Percentiles rank a stretch among this genome's conserved stretches.
These are phyloP conservation scores for Paecilomyces niveus DNA, from an alignment of 2,329 filamentous ascomycete genomes.

Conservation along the genomic window DNA sequence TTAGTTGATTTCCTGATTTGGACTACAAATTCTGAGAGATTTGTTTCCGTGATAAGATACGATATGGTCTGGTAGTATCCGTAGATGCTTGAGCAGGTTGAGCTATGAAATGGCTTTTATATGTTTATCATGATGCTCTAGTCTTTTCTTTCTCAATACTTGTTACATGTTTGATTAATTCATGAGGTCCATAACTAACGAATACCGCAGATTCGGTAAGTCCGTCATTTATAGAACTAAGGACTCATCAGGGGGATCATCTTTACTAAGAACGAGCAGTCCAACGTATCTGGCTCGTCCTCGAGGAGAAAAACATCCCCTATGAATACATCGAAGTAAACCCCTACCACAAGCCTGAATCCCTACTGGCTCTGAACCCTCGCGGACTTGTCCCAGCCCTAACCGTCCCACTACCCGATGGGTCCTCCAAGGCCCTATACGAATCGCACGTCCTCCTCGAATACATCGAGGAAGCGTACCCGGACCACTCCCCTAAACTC, in stretches of 20 bases:
- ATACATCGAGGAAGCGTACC: slow-evolving; percentile 67
- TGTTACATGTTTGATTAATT: no score
- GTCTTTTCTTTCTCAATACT: no score
- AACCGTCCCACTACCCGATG: slow-evolving; percentile 17
- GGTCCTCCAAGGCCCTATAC: slow-evolving; percentile 54
- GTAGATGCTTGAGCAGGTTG: no score
- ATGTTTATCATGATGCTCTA: no score
- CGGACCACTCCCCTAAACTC: slow-evolving; percentile 44
- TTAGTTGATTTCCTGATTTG: background rate
- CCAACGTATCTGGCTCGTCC: slow-evolving; percentile 65
- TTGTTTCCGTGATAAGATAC: background rate
- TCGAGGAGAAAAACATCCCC: slow-evolving; percentile 65
- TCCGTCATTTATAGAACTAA: background rate
- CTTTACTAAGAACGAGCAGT: slow-evolving; percentile 26
- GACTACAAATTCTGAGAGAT: background rate
- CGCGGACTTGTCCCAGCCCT: slow-evolving; percentile 69
- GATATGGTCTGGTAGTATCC: no score
- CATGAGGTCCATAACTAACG: background rate
- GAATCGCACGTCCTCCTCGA: slow-evolving; percentile 68
- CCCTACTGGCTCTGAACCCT: slow-evolving; percentile 65
- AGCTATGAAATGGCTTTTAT: no score
- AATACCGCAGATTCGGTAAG: slow-evolving; percentile 24
- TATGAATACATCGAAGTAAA: slow-evolving; percentile 75
- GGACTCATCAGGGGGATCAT: background rate
- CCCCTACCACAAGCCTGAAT: slow-evolving; percentile 65